Conservation (phyloP, 768 basidiomycete genomes). For the Neoboletus magnificus region DNA sequence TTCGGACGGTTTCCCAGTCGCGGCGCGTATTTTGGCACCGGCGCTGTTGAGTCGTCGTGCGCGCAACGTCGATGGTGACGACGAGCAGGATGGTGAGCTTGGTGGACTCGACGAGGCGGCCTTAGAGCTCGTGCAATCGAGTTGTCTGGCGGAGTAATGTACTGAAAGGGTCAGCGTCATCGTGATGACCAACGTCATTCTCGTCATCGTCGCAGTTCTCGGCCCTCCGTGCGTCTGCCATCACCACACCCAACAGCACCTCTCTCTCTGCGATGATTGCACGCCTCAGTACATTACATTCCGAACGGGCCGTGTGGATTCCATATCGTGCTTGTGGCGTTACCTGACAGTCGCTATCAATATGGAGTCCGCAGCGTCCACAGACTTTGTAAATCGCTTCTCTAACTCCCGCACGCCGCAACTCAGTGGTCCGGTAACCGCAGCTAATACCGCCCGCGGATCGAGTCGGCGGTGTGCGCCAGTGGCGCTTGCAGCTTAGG, state of each 20-base stretch:
- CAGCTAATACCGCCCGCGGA: not conserved
- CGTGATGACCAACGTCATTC: not conserved
- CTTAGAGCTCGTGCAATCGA: not conserved
- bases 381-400: not conserved
- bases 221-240: not conserved
- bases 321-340: not conserved
- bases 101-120: not conserved
- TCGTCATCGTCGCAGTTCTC: not conserved
- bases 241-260: not conserved
- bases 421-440: no score
- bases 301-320: not conserved
- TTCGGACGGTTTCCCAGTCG: slow-evolving; percentile 1
- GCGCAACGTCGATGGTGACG: not conserved
- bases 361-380: not conserved
- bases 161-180: not conserved
- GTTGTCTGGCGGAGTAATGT: not conserved
- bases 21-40: not conserved
- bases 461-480: not conserved
- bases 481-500: not conserved
- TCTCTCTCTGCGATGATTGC: not conserved
- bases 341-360: not conserved
- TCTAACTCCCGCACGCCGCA: not conserved
- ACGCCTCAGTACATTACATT: not conserved
- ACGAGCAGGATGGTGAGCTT: not conserved
- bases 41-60: not conserved